phyloP scores from a whole-genome alignment of 495 filamentous ascomycete species.

The Tuber microsphaerosporum region DNA sequence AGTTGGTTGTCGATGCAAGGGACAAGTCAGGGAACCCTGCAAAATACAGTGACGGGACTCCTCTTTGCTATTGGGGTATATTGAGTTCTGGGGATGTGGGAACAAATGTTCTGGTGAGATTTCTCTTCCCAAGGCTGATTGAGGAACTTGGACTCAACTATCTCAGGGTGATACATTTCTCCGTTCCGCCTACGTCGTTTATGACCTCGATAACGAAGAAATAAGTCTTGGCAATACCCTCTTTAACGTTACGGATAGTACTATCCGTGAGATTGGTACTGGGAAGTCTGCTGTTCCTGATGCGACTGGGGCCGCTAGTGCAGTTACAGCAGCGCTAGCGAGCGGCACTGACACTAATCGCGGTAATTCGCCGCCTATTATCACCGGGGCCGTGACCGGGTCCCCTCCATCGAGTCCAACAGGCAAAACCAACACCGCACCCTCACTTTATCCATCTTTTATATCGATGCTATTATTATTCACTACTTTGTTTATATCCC shows the following conservation, averaged over 20 bases:
- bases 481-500: constrained; percentile 1
- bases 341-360: constrained; percentile 19
- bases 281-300: constrained; percentile 60
- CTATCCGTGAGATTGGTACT: constrained; percentile 65
- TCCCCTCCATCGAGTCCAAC: constrained; percentile 2
- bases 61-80: constrained; percentile 70
- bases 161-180: constrained; percentile 78
- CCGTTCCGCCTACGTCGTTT: constrained; percentile 85
- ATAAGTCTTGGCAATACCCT: constrained; percentile 79
- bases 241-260: constrained; percentile 62
- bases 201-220: constrained; percentile 78
- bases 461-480: constrained; percentile 7
- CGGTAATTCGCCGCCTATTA: constrained; percentile 10
- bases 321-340: constrained; percentile 50
- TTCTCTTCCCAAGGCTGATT: not conserved
- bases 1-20: constrained; percentile 65
- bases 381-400: constrained; percentile 19
- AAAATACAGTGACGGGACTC: constrained; percentile 55
- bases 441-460: constrained; percentile 2
- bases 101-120: constrained; percentile 54
- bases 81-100: constrained; percentile 56
- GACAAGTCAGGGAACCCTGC: constrained; percentile 47
- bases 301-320: constrained; percentile 59
- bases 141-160: not conserved
- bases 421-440: constrained; percentile 7